Evolutionary conservation across 495 filamentous ascomycete genomes (phyloP).

Genomic region (Aspergillus kassunensis): DNA sequence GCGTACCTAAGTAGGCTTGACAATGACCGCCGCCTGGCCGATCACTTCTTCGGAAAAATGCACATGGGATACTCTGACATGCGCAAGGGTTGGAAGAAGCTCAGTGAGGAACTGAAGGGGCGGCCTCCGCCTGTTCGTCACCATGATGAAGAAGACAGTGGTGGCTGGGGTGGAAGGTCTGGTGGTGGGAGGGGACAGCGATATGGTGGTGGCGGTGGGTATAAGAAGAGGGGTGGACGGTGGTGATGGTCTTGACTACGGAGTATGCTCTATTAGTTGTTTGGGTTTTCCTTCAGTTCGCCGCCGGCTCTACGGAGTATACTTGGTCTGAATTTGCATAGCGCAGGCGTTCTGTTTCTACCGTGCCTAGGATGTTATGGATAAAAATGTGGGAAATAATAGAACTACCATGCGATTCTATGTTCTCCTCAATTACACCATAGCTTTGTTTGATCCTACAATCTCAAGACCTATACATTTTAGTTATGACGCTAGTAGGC

Average conservation of each 20-base stretch:
- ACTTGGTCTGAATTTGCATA: conserved; percentile 36
- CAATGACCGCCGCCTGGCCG: conserved; percentile 88
- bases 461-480: background rate
- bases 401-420: background rate
- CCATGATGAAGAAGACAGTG: conserved; percentile 49
- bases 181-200: conserved; percentile 32
- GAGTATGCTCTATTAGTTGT: conserved; percentile 13
- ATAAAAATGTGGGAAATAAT: conserved; percentile 17
- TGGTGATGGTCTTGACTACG: conserved; percentile 26
- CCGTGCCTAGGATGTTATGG: conserved; percentile 18
- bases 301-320: conserved; percentile 8
- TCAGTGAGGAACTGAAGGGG: conserved; percentile 80
- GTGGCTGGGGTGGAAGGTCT: conserved; percentile 50
- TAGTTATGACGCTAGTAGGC: background rate
- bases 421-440: background rate
- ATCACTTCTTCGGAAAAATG: conserved; percentile 99
- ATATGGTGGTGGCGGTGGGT: conserved; percentile 41
- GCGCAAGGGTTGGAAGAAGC: conserved; percentile 82
- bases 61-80: conserved; percentile 97
- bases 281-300: conserved; percentile 15
- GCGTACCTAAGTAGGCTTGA: conserved; percentile 89
- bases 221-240: conserved; percentile 39
- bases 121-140: conserved; percentile 58
- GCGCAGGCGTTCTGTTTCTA: conserved; percentile 43
- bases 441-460: background rate